These are phyloP conservation scores for Chalara sp. DNA, from an alignment of 2,329 filamentous ascomycete genomes.

Conservation along the genomic window DNA sequence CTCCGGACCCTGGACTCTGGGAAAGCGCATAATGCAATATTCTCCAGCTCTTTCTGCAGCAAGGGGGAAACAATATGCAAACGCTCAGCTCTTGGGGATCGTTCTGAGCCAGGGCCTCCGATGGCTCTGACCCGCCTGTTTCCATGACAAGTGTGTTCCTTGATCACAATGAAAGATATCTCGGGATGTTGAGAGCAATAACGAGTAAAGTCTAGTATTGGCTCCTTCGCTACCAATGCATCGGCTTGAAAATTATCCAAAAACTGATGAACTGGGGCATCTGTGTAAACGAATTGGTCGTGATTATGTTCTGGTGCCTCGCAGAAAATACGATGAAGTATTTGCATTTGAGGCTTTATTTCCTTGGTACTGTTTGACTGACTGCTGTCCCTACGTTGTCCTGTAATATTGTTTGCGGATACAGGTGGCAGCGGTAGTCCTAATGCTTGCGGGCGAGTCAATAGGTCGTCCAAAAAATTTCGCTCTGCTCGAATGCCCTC, in stretches of 20 bases:
- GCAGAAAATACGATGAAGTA: slow-evolving; percentile 4
- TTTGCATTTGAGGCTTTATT: not conserved
- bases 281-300: not conserved
- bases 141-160: not conserved
- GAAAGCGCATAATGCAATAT: not conserved
- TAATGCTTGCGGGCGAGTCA: not conserved
- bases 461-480: slow-evolving; percentile 1
- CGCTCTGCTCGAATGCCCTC: slow-evolving; percentile 1
- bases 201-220: not conserved
- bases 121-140: not conserved
- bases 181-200: slow-evolving; percentile 3
- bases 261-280: not conserved
- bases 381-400: not conserved
- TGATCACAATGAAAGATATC: slow-evolving; percentile 3
- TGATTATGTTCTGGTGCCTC: slow-evolving; percentile 1
- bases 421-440: not conserved
- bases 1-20: not conserved
- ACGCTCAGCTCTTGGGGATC: slow-evolving; percentile 1
- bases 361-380: not conserved
- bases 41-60: not conserved
- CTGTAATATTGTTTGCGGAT: not conserved
- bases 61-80: not conserved
- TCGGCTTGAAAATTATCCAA: not conserved
- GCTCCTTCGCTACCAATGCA: not conserved
- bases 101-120: not conserved